Conservation (phyloP, 805 yeast genomes). For the Kuraishia floccosa region DNA sequence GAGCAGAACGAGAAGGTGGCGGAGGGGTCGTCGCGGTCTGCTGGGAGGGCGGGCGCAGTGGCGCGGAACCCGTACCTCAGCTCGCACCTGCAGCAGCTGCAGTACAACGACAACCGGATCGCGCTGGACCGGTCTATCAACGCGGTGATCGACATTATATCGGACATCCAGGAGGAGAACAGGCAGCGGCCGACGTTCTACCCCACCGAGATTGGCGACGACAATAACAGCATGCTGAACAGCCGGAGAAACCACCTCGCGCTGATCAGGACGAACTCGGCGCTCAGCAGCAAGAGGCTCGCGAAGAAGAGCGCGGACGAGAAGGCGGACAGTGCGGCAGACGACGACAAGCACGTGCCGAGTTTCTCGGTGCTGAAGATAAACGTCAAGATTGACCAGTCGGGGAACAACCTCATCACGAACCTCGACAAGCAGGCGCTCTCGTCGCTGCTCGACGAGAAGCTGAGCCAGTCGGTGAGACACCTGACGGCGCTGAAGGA, state of each 20-base stretch:
- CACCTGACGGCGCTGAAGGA: constrained; percentile 67
- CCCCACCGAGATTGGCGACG: constrained; percentile 21
- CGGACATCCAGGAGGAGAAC: constrained; percentile 45
- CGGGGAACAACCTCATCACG: constrained; percentile 31
- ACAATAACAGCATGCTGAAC: constrained; percentile 25
- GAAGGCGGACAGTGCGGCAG: constrained; percentile 1
- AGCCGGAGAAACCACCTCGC: constrained; percentile 43
- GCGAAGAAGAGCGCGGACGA: constrained; percentile 6
- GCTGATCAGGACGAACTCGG: constrained; percentile 29
- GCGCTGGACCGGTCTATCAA: constrained; percentile 53
- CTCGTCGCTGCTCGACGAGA: constrained; percentile 58
- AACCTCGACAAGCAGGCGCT: constrained; percentile 58
- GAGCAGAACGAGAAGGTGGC: not conserved
- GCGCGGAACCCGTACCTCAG: constrained; percentile 10
- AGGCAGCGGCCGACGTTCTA: constrained; percentile 48
- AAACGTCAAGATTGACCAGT: constrained; percentile 44
- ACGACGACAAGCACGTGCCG: constrained; percentile 11
- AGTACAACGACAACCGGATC: constrained; percentile 62
- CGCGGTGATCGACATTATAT: constrained; percentile 36
- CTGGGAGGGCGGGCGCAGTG: not conserved
- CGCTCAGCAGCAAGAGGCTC: constrained; percentile 7
- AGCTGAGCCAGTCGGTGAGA: constrained; percentile 49
- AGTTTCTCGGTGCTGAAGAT: constrained; percentile 54
- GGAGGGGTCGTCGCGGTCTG: not conserved
- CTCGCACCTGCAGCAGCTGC: constrained; percentile 60